A percentile compares a stretch with the other conserved stretches of the same genome.
These are phyloP conservation scores for Metschnikowia koreensis DNA, from an alignment of 805 yeast species.

Conservation along the genomic window DNA sequence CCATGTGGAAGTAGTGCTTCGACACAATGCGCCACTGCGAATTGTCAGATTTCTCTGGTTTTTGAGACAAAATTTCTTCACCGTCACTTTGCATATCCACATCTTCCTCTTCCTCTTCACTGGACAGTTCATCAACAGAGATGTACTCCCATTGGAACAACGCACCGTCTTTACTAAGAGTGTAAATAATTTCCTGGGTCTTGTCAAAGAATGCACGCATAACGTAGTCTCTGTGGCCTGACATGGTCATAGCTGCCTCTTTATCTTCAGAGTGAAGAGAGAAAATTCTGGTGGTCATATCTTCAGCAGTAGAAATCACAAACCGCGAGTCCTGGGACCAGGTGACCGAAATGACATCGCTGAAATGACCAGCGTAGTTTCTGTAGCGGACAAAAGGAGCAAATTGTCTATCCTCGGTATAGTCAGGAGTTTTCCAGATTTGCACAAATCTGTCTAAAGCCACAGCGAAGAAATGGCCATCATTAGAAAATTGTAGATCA, in stretches of 20 bases:
- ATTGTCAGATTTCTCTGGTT: background rate
- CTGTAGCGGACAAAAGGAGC: constrained; percentile 93
- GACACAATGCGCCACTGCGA: constrained; percentile 72
- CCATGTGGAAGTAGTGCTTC: constrained; percentile 71
- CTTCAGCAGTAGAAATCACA: constrained; percentile 81
- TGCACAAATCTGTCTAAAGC: constrained; percentile 82
- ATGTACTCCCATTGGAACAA: constrained; percentile 88
- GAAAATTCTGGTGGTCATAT: constrained; percentile 82
- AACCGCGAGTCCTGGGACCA: constrained; percentile 94
- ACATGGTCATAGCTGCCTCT: constrained; percentile 76
- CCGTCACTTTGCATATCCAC: constrained; percentile 31
- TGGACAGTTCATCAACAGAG: constrained; percentile 41
- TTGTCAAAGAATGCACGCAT: constrained; percentile 81
- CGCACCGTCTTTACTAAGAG: constrained; percentile 94
- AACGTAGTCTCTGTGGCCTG: constrained; percentile 91
- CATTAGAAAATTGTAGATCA: constrained; percentile 81
- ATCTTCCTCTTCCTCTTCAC: constrained; percentile 32
- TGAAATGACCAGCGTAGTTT: constrained; percentile 89
- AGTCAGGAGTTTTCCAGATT: constrained; percentile 89
- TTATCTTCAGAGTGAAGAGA: constrained; percentile 68
- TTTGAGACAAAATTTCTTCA: background rate
- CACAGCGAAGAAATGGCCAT: constrained; percentile 83
- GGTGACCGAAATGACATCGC: constrained; percentile 69
- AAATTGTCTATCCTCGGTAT: constrained; percentile 82
- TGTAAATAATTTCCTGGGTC: constrained; percentile 87